Conservation (phyloP, 2,329 filamentous ascomycete genomes). For the Cladosporium sp. region DNA sequence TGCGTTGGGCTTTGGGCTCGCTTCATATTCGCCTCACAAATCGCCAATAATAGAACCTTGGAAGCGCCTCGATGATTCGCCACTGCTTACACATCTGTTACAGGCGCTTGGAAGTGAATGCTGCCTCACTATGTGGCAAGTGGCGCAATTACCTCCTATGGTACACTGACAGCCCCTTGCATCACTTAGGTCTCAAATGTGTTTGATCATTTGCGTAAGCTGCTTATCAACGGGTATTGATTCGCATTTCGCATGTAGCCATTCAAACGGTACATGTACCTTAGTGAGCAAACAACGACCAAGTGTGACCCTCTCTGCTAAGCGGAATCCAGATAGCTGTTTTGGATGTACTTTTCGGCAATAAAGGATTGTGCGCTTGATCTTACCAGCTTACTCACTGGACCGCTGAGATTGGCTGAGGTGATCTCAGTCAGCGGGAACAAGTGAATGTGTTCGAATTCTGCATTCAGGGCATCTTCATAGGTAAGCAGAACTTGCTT, state of each 20-base stretch:
- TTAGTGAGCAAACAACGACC: too few relatives aligned
- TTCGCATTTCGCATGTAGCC: not conserved
- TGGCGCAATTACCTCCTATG: not conserved
- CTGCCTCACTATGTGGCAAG: not conserved
- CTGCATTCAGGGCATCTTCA: too few relatives aligned
- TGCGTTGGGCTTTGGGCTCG: not conserved
- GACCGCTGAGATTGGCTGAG: too few relatives aligned
- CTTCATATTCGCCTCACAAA: constrained; percentile 5
- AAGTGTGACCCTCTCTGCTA: too few relatives aligned
- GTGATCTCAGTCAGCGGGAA: too few relatives aligned
- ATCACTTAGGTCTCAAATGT: not conserved
- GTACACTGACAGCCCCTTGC: not conserved
- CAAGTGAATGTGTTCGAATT: too few relatives aligned
- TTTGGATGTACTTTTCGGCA: too few relatives aligned
- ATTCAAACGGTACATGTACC: not conserved
- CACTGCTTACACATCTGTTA: not conserved
- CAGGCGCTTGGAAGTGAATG: not conserved
- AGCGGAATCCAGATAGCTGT: too few relatives aligned
- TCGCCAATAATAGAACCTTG: not conserved
- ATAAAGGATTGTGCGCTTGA: too few relatives aligned
- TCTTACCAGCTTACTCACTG: too few relatives aligned
- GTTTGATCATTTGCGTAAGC: not conserved
- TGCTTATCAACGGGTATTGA: not conserved
- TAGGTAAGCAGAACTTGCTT: too few relatives aligned
- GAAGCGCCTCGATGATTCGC: constrained; percentile 1